Conservation (phyloP, 2,329 filamentous ascomycete species). For the Paramyrothecium roridum region DNA sequence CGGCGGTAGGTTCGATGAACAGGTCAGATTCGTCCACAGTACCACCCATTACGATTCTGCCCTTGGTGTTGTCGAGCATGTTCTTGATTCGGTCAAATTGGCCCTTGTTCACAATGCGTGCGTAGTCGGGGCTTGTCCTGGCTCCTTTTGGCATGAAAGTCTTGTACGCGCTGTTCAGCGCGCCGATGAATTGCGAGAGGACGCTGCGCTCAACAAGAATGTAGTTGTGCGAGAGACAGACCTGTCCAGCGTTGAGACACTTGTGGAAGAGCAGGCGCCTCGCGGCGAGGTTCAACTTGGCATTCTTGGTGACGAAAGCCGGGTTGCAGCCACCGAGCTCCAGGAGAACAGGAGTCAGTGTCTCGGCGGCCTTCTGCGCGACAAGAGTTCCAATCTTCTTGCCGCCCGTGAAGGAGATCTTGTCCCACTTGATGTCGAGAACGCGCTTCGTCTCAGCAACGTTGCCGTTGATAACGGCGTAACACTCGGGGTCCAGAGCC, state of each 20-base stretch:
- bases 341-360: conserved; percentile 81
- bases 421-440: conserved; percentile 90
- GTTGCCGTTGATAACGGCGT: conserved; percentile 75
- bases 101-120: conserved; percentile 73
- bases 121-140: conserved; percentile 73
- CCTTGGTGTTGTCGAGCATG: conserved; percentile 81
- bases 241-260: conserved; percentile 79
- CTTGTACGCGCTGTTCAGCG: conserved; percentile 67
- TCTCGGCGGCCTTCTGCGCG: conserved; percentile 82
- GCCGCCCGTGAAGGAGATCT: conserved; percentile 94
- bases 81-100: conserved; percentile 83
- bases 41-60: conserved; percentile 85
- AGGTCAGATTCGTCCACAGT: conserved; percentile 74
- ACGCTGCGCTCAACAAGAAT: conserved; percentile 76
- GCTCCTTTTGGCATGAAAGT: conserved; percentile 84
- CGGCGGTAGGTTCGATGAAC: conserved; percentile 89
- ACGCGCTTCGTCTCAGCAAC: conserved; percentile 78
- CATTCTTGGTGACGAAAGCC: conserved; percentile 82
- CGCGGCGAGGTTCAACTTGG: conserved; percentile 77
- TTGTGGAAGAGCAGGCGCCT: conserved; percentile 87
- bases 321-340: conserved; percentile 93
- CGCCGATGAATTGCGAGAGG: conserved; percentile 67
- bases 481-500: conserved; percentile 74
- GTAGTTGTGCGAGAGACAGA: conserved; percentile 93
- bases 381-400: conserved; percentile 79